A percentile compares a stretch with the other conserved stretches of the same genome.
Conservation (phyloP, 768 basidiomycete species). For the Serendipita sp. region DNA sequence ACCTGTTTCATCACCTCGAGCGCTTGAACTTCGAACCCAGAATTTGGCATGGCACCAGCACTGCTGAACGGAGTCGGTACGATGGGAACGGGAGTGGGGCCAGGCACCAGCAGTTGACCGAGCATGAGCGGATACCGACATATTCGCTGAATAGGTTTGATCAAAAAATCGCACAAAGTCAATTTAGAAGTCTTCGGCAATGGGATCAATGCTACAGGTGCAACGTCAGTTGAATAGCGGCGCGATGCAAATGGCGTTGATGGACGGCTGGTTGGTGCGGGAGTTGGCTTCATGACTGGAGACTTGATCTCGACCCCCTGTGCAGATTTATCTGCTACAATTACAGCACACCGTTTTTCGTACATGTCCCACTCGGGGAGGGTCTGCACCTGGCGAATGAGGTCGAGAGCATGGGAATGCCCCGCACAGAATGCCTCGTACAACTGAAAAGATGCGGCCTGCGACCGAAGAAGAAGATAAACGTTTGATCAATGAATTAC, state of each 20-base stretch:
- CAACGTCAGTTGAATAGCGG: not conserved
- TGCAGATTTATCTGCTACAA: slow-evolving; percentile 23
- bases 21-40: slow-evolving; percentile 12
- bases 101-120: slow-evolving; percentile 36
- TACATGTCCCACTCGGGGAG: slow-evolving; percentile 67
- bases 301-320: not conserved
- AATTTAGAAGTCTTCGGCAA: slow-evolving; percentile 12
- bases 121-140: slow-evolving; percentile 91
- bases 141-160: slow-evolving; percentile 92
- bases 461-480: slow-evolving; percentile 8
- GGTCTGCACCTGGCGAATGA: slow-evolving; percentile 49
- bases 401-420: slow-evolving; percentile 64
- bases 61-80: not conserved
- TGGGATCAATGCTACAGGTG: not conserved
- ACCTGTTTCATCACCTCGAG: slow-evolving; percentile 59
- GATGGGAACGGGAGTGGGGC: slow-evolving; percentile 2
- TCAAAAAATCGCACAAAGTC: slow-evolving; percentile 63
- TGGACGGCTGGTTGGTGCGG: slow-evolving; percentile 7
- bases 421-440: slow-evolving; percentile 82
- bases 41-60: not conserved
- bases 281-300: not conserved
- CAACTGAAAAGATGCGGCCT: slow-evolving; percentile 59
- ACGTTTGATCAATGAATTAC: slow-evolving; percentile 7
- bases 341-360: slow-evolving; percentile 55
- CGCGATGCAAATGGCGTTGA: slow-evolving; percentile 10